A percentile compares a stretch with the other conserved stretches of the same genome.
phyloP scores from a whole-genome alignment of 352 stramenopile genomes.

The Phytophthora sansomeana region DNA sequence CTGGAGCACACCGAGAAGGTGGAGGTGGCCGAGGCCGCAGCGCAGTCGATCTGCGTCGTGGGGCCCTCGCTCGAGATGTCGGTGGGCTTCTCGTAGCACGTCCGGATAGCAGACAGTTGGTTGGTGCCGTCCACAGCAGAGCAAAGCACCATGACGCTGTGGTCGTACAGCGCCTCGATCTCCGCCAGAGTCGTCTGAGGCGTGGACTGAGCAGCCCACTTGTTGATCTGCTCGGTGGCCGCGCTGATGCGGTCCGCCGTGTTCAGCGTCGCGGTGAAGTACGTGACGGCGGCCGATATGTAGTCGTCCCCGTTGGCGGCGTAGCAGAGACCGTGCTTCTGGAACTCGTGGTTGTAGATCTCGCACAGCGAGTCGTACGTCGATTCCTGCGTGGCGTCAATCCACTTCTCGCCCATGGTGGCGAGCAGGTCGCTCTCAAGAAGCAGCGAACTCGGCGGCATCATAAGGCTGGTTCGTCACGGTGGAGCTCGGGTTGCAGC shows the following conservation, averaged over 20 bases:
- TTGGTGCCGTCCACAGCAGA: slow-evolving; percentile 61
- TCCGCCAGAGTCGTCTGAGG: slow-evolving; percentile 48
- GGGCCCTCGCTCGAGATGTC: slow-evolving; percentile 48
- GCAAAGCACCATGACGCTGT: slow-evolving; percentile 75
- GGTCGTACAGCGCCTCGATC: slow-evolving; percentile 63
- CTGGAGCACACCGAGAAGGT: slow-evolving; percentile 52
- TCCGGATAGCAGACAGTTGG: slow-evolving; percentile 72
- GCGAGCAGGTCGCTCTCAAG: slow-evolving; percentile 56
- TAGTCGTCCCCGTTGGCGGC: slow-evolving; percentile 60
- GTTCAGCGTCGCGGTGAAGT: slow-evolving; percentile 73
- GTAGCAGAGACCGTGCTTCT: slow-evolving; percentile 88
- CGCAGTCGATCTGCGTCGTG: slow-evolving; percentile 63
- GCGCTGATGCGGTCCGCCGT: slow-evolving; percentile 47
- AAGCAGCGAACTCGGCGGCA: slow-evolving; percentile 54
- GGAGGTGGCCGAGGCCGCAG: slow-evolving; percentile 24
- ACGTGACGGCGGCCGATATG: slow-evolving; percentile 61
- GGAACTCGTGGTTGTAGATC: slow-evolving; percentile 88
- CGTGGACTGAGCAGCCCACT: slow-evolving; percentile 46
- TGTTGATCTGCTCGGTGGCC: slow-evolving; percentile 67
- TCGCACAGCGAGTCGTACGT: slow-evolving; percentile 75
- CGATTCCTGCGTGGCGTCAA: slow-evolving; percentile 66
- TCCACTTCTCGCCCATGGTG: slow-evolving; percentile 69
- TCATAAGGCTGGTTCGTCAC: slow-evolving; percentile 71
- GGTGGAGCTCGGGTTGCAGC: slow-evolving; percentile 73
- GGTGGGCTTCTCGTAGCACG: slow-evolving; percentile 64